Conservation (phyloP, 2,329 filamentous ascomycete species). For the Fusarium continuum region DNA sequence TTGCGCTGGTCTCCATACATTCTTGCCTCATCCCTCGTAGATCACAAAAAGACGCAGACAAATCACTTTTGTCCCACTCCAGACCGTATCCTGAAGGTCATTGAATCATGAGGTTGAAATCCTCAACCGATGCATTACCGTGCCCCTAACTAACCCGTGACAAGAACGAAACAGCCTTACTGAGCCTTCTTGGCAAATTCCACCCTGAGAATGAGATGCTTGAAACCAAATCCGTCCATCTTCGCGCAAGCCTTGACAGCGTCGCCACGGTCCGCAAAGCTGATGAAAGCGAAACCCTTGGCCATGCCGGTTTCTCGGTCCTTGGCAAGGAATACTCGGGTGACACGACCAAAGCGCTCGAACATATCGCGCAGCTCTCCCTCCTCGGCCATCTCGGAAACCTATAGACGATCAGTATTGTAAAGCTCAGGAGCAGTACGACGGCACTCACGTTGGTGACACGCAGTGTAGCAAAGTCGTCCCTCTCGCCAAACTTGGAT, state of each 20-base stretch:
- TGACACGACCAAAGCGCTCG: constrained; percentile 95
- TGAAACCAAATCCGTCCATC: constrained; percentile 96
- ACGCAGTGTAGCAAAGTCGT: constrained; percentile 94
- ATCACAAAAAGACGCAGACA: constrained; percentile 32
- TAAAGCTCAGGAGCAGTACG: neutral
- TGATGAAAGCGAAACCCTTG: constrained; percentile 99
- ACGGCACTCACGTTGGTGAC: constrained; percentile 89
- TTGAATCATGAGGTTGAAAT: constrained; percentile 44
- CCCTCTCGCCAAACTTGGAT: constrained; percentile 90
- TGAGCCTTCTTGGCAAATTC: constrained; percentile 84
- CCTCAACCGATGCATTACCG: constrained; percentile 45
- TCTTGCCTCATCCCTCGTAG: constrained; percentile 16
- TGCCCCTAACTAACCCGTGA: constrained; percentile 46
- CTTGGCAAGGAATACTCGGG: constrained; percentile 96
- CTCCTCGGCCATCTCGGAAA: constrained; percentile 97
- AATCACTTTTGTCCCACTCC: constrained; percentile 38
- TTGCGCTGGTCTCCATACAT: constrained; percentile 3
- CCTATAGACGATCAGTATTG: constrained; percentile 60
- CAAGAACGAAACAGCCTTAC: constrained; percentile 48
- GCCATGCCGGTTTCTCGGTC: constrained; percentile 95
- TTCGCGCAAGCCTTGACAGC: constrained; percentile 93
- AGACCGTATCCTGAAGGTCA: constrained; percentile 37
- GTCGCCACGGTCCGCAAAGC: constrained; percentile 88
- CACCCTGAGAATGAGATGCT: constrained; percentile 85
- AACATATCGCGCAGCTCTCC: constrained; percentile 96